Percentiles rank a stretch among this genome's conserved stretches.
Conservation (phyloP, 306 rosid species). For the Pterocarpus macrocarpus region DNA sequence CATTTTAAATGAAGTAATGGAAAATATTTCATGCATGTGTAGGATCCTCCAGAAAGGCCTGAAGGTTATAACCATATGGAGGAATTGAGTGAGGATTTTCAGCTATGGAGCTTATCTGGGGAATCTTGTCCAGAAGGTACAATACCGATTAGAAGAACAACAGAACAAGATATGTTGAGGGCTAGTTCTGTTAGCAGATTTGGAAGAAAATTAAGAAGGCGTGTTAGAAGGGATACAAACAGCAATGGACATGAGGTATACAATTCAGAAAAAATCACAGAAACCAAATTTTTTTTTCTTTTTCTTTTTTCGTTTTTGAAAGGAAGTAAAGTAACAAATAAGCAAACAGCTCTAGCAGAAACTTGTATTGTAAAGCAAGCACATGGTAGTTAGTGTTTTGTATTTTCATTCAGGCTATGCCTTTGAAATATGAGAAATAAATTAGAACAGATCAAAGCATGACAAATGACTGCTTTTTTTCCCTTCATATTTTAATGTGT, state of each 20-base stretch:
- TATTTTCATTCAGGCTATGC: background rate
- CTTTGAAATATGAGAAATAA: conserved; percentile 19
- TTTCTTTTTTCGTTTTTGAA: background rate
- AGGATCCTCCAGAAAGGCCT: conserved; percentile 95
- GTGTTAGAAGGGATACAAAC: conserved; percentile 81
- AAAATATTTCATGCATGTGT: conserved; percentile 34
- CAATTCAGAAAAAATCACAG: background rate
- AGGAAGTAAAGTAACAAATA: conserved; percentile 6
- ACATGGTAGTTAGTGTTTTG: conserved; percentile 18
- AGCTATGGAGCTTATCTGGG: conserved; percentile 78
- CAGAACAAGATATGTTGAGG: conserved; percentile 77
- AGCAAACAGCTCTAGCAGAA: conserved; percentile 12
- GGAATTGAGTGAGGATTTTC: conserved; percentile 58
- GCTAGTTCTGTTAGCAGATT: conserved; percentile 76
- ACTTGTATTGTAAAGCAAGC: background rate
- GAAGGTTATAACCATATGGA: conserved; percentile 49
- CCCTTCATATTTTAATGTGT: background rate
- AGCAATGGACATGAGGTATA: conserved; percentile 97
- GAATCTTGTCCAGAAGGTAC: conserved; percentile 90
- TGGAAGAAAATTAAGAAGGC: conserved; percentile 77
- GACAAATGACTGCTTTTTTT: conserved; percentile 13
- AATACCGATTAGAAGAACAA: conserved; percentile 92
- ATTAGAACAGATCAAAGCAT: background rate
- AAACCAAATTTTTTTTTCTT: background rate
- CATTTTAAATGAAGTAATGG: background rate